Evolutionary conservation across 768 basidiomycete species (phyloP), one percentile per base, ranked within the genome.

Genomic region (Tricholoma flavovirens): DNA sequence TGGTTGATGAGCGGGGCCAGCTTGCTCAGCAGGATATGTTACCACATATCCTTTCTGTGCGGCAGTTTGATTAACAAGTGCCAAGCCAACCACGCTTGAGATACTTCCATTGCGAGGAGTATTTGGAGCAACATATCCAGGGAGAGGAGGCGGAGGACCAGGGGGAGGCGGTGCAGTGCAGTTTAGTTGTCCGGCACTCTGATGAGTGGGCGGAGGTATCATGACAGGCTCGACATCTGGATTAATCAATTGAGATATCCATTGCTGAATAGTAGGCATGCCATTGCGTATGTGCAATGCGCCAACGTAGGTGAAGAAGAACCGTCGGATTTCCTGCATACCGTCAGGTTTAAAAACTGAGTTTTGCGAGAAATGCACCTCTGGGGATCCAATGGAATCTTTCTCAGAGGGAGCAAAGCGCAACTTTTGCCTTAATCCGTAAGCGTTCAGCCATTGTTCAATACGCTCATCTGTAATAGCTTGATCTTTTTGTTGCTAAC

Each of bases 241-340:
- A 59, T 77, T 78, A 50, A 87, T 72, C 24, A 87, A 72, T 52
- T 72, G 72, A 49, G 79, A 78, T 30, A 87, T 77, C 86, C 86
- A 89, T 21, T 68, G 62, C 62, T 83, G 75, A 49, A 87, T 73
- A 6, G 67, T 63, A 4, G 62, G 43, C 33, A 80, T 63, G 19
- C 86, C 87, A 53, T 74, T 78, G 51, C 81, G 79, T n/a, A 78
- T 71, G 65, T 80, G 84, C 11, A 86, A 67, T n/a, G 84, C 87
- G 8, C 85, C 87, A 11, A 88, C 72, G 59, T 87, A 88, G 17
- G 80, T 79, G 61, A 79, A 63, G 59, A 86, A 86, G 49, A 84
- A 77, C 43, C 67, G 69, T 24, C 73, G 73, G 53, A 81, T 77
- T 67, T 84, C 84, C 86, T 88, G 15, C 14, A 15, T 15, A 52